Evolutionary conservation across 495 filamentous ascomycete species (phyloP).

Genomic region (Tuber melanosporum): DNA sequence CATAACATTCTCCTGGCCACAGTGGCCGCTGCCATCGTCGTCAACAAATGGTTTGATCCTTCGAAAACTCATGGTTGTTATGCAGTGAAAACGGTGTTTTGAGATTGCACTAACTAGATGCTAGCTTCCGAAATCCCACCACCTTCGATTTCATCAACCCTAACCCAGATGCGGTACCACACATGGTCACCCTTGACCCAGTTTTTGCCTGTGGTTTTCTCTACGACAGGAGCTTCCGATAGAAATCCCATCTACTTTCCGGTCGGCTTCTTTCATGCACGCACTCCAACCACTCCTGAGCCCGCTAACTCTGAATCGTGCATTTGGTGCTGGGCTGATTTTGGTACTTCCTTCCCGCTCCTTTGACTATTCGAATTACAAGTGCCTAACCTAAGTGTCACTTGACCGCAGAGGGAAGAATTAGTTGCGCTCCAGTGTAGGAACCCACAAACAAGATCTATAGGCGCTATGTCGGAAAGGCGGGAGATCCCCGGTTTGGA

Average conservation of each 20-base stretch:
- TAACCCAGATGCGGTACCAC: neutral
- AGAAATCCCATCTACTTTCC: neutral
- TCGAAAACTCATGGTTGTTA: constrained; percentile 23
- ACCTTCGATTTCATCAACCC: neutral
- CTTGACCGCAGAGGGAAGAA: neutral
- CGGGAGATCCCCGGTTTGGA: neutral
- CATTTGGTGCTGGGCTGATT: neutral
- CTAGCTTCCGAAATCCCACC: neutral
- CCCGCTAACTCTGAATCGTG: neutral
- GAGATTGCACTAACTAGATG: neutral
- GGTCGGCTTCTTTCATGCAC: neutral
- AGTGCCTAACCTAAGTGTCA: neutral
- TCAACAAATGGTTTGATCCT: constrained; percentile 25
- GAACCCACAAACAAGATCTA: neutral
- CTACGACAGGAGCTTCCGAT: neutral
- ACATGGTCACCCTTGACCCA: too few relatives aligned
- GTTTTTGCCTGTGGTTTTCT: neutral
- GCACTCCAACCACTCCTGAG: neutral
- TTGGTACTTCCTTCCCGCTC: neutral
- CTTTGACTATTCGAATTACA: neutral
- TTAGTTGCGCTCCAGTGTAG: neutral
- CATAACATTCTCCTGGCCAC: constrained; percentile 1
- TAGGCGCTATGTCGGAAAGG: neutral
- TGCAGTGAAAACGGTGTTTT: neutral
- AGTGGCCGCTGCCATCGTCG: constrained; percentile 7